Evolutionary conservation across 768 basidiomycete species (phyloP).

Genomic region (Suillus lakei): DNA sequence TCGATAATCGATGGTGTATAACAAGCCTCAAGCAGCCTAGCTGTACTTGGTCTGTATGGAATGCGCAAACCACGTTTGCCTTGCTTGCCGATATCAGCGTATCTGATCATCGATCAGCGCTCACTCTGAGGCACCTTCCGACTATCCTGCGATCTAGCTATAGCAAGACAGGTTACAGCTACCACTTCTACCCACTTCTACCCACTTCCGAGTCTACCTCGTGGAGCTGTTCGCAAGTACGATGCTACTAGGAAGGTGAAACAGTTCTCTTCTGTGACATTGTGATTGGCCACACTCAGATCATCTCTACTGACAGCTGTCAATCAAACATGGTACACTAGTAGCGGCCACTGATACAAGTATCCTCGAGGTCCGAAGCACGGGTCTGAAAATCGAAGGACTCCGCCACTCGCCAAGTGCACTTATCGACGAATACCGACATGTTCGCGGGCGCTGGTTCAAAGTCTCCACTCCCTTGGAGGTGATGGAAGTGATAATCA

Average conservation of each 20-base stretch:
- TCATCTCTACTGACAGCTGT: slow-evolving; percentile 1
- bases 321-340: not conserved
- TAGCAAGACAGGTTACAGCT: not conserved
- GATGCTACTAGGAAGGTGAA: not conserved
- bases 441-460: not conserved
- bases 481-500: not conserved
- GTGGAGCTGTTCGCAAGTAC: not conserved
- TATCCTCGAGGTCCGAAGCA: slow-evolving; percentile 3
- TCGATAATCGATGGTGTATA: not conserved
- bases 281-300: not conserved
- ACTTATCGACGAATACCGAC: not conserved
- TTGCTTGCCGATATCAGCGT: not conserved
- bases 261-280: not conserved
- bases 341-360: not conserved
- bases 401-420: not conserved
- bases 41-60: not conserved
- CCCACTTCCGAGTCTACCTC: not conserved
- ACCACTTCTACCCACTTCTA: not conserved
- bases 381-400: not conserved
- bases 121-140: not conserved
- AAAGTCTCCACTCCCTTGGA: not conserved
- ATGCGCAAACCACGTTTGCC: not conserved
- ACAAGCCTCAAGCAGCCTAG: not conserved
- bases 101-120: not conserved
- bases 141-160: not conserved